Percentiles rank a stretch among this genome's conserved stretches.
Evolutionary conservation across 2,329 filamentous ascomycete genomes (phyloP).

Genomic region (Phyllosticta paracitricarpa): DNA sequence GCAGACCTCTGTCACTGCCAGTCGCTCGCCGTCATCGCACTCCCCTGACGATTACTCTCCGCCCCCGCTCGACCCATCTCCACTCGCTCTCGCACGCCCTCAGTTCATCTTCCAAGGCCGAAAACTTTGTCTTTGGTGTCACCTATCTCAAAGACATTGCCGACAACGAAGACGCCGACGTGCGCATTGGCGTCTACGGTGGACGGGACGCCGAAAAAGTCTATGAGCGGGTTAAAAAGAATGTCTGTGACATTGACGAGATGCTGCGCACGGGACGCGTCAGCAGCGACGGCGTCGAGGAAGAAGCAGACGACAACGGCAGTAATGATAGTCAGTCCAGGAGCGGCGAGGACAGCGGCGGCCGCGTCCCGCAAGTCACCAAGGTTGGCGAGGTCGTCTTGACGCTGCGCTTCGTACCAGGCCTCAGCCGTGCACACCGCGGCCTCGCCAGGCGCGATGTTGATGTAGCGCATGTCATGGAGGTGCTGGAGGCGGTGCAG

Average conservation of each 20-base stretch:
- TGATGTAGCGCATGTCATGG: slow-evolving; percentile 50
- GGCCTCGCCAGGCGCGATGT: slow-evolving; percentile 44
- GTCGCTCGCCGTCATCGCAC: neutral
- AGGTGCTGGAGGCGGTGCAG: slow-evolving; percentile 52
- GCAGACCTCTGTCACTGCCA: neutral
- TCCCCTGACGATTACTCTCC: neutral
- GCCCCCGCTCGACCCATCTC: neutral
- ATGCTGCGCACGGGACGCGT: neutral
- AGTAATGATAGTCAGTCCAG: neutral
- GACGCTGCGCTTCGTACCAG: slow-evolving; percentile 50
- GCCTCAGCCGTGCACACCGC: slow-evolving; percentile 50
- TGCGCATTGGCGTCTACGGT: slow-evolving; percentile 56
- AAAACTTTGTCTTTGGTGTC: slow-evolving; percentile 41
- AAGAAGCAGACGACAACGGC: neutral
- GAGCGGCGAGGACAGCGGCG: neutral
- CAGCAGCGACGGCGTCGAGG: neutral
- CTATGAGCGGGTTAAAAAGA: slow-evolving; percentile 14
- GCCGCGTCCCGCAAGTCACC: slow-evolving; percentile 29
- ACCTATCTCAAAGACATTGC: slow-evolving; percentile 61
- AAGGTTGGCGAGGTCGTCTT: slow-evolving; percentile 50
- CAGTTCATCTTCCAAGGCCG: neutral
- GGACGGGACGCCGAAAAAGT: slow-evolving; percentile 26
- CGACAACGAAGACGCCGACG: slow-evolving; percentile 53
- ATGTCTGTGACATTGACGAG: slow-evolving; percentile 36
- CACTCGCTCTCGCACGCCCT: neutral